These are phyloP conservation scores for Arabidopsis arenosa DNA, from an alignment of 345 rosid genomes.

Conservation along the genomic window DNA sequence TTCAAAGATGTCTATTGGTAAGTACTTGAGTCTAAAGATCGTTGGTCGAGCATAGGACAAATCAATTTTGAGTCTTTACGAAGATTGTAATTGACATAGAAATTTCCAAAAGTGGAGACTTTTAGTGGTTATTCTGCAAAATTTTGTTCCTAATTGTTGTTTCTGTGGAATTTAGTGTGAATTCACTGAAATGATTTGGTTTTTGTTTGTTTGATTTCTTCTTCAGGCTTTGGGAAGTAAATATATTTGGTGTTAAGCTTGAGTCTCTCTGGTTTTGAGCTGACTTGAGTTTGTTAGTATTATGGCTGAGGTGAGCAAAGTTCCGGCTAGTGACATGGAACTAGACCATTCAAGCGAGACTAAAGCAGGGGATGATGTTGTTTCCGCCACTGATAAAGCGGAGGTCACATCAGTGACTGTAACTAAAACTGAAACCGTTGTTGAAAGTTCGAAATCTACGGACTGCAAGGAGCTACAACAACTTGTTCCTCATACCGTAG, in stretches of 20 bases:
- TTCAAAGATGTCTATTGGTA: not conserved
- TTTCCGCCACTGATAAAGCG: constrained; percentile 45
- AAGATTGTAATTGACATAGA: not conserved
- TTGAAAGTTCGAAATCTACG: constrained; percentile 33
- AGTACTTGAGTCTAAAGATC: not conserved
- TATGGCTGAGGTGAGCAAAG: constrained; percentile 38
- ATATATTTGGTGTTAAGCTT: constrained; percentile 1
- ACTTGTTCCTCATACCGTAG: constrained; percentile 37
- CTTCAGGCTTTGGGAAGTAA: constrained; percentile 23
- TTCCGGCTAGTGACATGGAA: constrained; percentile 31
- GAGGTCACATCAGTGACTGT: constrained; percentile 44
- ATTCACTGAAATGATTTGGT: not conserved
- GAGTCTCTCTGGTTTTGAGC: constrained; percentile 17
- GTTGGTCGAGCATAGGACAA: not conserved
- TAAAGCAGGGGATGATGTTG: constrained; percentile 46
- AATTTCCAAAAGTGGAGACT: not conserved
- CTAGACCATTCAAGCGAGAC: constrained; percentile 53
- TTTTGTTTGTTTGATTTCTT: constrained; percentile 26
- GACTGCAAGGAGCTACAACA: constrained; percentile 42
- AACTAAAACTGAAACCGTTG: constrained; percentile 39
- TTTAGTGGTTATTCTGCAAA: not conserved
- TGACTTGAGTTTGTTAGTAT: constrained; percentile 38
- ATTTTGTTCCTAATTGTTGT: not conserved
- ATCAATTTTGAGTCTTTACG: not conserved
- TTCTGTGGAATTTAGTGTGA: not conserved